Conservation (phyloP, 2,329 filamentous ascomycete species). For the Colletotrichum sojae region DNA sequence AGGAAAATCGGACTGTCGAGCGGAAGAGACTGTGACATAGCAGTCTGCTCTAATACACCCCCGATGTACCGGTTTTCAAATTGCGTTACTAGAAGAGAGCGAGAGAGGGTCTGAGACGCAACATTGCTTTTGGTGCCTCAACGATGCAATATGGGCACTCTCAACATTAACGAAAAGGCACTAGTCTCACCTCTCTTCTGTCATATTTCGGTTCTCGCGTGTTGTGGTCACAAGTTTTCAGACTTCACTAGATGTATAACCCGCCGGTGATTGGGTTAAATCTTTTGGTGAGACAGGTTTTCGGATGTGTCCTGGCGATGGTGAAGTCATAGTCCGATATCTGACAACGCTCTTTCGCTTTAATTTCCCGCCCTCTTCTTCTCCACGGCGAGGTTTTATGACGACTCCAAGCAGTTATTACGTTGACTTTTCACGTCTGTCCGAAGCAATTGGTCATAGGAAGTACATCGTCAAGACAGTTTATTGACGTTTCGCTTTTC, state of each 20-base stretch:
- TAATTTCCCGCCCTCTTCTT: too few relatives aligned
- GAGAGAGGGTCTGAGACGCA: constrained; percentile 17
- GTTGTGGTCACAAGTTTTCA: not conserved
- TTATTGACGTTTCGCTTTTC: too few relatives aligned
- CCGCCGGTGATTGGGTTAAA: not conserved
- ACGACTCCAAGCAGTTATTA: too few relatives aligned
- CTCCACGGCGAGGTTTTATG: too few relatives aligned
- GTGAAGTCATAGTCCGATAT: too few relatives aligned
- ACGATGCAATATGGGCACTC: constrained; percentile 10
- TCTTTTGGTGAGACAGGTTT: not conserved
- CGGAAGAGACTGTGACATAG: not conserved
- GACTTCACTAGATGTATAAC: not conserved
- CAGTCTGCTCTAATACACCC: not conserved
- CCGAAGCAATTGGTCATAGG: too few relatives aligned
- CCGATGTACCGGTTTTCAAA: not conserved
- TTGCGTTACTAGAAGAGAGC: not conserved
- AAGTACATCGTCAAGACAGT: too few relatives aligned
- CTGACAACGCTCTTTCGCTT: too few relatives aligned
- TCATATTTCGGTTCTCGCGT: constrained; percentile 24
- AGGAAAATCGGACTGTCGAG: not conserved
- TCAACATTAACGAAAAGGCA: constrained; percentile 7
- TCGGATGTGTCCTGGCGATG: not conserved
- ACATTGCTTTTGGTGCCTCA: constrained; percentile 28
- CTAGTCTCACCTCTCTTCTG: constrained; percentile 20
- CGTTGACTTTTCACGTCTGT: too few relatives aligned